A percentile compares a stretch with the other conserved stretches of the same genome.
Evolutionary conservation across 768 basidiomycete species (phyloP).

Genomic region (Suillus fuscotomentosus): DNA sequence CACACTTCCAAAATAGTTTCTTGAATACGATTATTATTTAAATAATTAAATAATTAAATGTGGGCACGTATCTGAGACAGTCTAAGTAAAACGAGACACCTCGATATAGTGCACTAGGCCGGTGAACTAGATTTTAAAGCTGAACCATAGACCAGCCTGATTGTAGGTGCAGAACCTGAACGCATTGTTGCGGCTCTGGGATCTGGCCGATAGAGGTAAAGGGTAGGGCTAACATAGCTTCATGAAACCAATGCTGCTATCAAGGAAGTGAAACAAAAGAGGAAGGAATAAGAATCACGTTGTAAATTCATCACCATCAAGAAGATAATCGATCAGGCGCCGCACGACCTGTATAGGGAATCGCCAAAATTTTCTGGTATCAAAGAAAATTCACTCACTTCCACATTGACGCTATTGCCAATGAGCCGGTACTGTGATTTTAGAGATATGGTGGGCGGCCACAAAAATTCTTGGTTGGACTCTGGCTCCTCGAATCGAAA

Average conservation of each 20-base stretch:
- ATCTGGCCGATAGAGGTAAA: background rate
- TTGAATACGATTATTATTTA: no score
- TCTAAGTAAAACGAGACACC: background rate
- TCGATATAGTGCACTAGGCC: background rate
- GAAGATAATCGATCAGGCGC: constrained; percentile 59
- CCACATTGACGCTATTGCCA: constrained; percentile 82
- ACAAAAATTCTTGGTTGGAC: constrained; percentile 42
- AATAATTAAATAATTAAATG: no score
- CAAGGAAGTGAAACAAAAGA: background rate
- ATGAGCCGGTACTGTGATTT: constrained; percentile 77
- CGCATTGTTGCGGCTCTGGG: background rate
- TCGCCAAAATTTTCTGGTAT: background rate
- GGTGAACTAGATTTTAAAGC: background rate
- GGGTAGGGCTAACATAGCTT: background rate
- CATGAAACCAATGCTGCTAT: background rate
- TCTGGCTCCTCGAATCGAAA: constrained; percentile 49
- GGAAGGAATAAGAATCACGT: background rate
- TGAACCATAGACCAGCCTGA: background rate
- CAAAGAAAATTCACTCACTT: constrained; percentile 35
- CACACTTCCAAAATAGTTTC: no score
- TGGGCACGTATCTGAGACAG: background rate
- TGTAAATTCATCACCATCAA: constrained; percentile 25
- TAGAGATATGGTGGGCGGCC: constrained; percentile 58
- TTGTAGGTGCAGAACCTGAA: background rate
- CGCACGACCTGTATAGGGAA: constrained; percentile 39